Conservation (phyloP, 495 filamentous ascomycete species). For the Tuber calosporum region DNA sequence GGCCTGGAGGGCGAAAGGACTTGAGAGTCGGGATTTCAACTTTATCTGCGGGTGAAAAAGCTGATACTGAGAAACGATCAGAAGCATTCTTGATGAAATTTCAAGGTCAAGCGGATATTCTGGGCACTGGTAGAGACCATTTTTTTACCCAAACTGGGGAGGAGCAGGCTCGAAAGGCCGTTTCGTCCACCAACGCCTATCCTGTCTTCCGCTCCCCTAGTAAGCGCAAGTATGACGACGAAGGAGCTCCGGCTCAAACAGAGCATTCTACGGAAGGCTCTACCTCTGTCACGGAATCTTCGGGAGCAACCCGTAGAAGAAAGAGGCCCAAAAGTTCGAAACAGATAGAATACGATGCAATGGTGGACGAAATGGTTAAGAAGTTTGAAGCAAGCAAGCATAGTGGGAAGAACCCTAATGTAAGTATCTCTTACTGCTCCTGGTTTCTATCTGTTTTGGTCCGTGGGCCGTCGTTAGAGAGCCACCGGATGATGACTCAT, state of each 20-base stretch:
- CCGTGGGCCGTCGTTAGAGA: background rate
- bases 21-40: background rate
- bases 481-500: background rate
- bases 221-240: background rate
- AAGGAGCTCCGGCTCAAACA: background rate
- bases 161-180: background rate
- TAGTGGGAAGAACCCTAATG: constrained; percentile 2
- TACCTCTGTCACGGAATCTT: background rate
- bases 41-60: background rate
- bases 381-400: background rate
- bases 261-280: background rate
- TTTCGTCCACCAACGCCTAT: background rate
- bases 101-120: background rate
- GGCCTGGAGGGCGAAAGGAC: background rate
- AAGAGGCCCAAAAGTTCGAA: constrained; percentile 24
- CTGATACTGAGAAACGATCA: background rate
- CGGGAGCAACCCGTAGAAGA: constrained; percentile 7
- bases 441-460: background rate
- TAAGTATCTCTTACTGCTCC: background rate
- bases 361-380: constrained; percentile 24
- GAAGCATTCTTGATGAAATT: constrained; percentile 8
- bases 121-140: background rate
- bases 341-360: constrained; percentile 24
- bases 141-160: background rate
- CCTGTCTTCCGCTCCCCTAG: background rate